Evolutionary conservation across 306 rosid species (phyloP).

Genomic region (Cercis canadensis): DNA sequence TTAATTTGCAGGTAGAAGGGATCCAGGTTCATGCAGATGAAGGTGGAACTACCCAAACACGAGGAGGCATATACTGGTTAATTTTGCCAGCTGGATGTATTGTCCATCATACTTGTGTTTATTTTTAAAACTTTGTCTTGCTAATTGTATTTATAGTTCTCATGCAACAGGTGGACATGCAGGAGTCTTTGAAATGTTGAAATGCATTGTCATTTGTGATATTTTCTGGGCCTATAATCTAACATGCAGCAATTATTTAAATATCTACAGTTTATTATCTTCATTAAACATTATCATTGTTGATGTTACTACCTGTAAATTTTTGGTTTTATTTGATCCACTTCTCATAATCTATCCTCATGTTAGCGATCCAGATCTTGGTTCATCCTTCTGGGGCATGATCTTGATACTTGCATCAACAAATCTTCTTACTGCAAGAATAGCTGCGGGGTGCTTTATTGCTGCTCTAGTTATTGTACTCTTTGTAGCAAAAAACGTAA

Average conservation of each 20-base stretch:
- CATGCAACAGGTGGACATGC: neutral
- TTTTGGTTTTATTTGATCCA: constrained; percentile 6
- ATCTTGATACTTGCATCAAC: constrained; percentile 70
- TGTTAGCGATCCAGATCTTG: constrained; percentile 55
- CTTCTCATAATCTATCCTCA: constrained; percentile 13
- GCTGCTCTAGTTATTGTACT: constrained; percentile 58
- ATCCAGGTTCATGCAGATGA: constrained; percentile 72
- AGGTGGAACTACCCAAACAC: constrained; percentile 78
- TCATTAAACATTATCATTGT: constrained; percentile 15
- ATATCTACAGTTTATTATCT: neutral
- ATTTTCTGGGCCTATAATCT: constrained; percentile 12
- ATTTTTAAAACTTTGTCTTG: neutral
- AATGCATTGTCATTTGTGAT: neutral
- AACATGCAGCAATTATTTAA: neutral
- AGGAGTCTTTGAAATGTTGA: neutral
- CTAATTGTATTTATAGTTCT: constrained; percentile 11
- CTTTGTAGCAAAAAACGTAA: constrained; percentile 67
- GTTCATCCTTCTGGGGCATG: constrained; percentile 83
- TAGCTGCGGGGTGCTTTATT: constrained; percentile 73
- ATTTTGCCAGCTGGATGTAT: constrained; percentile 82
- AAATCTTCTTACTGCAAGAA: constrained; percentile 66
- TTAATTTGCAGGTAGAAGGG: constrained; percentile 68
- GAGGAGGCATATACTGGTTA: constrained; percentile 73
- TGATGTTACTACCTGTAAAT: too few species aligned
- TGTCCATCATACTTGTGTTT: too few species aligned